Conservation (phyloP, 805 yeast species). For the Suhomyces xylopsoci region DNA sequence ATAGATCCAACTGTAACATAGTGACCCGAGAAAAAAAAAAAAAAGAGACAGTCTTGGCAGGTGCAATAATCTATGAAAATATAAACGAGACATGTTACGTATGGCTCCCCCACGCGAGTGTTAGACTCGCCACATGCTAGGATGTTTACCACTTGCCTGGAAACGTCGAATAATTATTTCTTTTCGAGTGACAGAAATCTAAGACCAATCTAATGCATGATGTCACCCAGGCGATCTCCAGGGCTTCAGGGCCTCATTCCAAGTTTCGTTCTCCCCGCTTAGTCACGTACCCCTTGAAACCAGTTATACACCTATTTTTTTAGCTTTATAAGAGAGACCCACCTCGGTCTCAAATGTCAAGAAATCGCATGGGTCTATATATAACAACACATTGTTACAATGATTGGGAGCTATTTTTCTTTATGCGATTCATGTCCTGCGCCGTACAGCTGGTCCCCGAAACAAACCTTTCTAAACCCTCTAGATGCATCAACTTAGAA, state of each 20-base stretch:
- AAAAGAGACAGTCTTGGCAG: not conserved
- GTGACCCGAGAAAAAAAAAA: not conserved
- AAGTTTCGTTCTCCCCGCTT: not conserved
- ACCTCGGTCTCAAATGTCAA: not conserved
- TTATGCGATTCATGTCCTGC: not conserved
- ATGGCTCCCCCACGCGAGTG: not conserved
- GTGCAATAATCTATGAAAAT: not conserved
- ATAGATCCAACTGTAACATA: not conserved
- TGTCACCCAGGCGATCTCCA: not conserved
- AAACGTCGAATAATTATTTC: not conserved
- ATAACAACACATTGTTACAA: not conserved
- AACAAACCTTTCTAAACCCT: not conserved
- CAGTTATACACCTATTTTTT: not conserved
- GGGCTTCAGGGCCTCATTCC: not conserved
- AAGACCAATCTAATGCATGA: not conserved
- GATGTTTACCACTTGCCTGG: not conserved
- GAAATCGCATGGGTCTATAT: not conserved
- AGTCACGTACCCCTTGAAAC: not conserved
- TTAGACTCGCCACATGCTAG: not conserved
- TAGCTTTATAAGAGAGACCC: not conserved
- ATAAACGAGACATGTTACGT: not conserved
- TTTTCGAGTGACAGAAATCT: not conserved
- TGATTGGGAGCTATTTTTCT: not conserved
- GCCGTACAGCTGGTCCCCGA: no score
- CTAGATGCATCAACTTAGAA: not conserved